Conservation (phyloP, 208 protist species). For the Leishmania gerbilli region DNA sequence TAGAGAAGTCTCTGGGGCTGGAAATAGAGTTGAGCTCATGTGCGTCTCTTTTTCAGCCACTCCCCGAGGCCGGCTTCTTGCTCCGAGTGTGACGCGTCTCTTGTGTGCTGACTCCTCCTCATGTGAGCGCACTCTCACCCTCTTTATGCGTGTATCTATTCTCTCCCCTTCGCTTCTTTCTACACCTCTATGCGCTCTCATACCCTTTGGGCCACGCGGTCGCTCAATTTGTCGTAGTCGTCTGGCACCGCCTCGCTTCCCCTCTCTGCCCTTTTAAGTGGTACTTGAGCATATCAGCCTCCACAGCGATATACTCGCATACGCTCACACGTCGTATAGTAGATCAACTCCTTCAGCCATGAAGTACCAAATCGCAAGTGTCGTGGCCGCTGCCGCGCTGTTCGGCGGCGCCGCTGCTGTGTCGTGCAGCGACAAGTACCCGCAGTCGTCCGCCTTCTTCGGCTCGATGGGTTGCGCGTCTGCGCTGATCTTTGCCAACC, state of each 20-base stretch:
- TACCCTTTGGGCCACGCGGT: not conserved
- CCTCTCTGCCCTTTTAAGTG: not conserved
- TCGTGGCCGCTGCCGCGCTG: constrained; percentile 25
- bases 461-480: constrained; percentile 95
- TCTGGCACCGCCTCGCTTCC: too few species aligned
- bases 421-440: constrained; percentile 74
- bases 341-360: constrained; percentile 3
- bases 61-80: not conserved
- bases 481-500: constrained; percentile 92
- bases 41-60: not conserved
- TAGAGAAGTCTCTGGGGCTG: not conserved
- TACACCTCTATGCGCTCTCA: not conserved
- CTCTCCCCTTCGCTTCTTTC: not conserved
- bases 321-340: not conserved
- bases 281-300: not conserved
- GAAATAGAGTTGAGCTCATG: not conserved
- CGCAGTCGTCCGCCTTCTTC: constrained; percentile 95
- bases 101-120: not conserved
- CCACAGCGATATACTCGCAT: not conserved
- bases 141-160: not conserved
- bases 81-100: not conserved
- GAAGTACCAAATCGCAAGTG: constrained; percentile 27
- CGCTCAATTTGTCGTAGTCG: not conserved
- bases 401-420: constrained; percentile 42
- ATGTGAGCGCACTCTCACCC: not conserved